Conservation (phyloP, 176 grass and related monocot species). For the Areca catechu region DNA sequence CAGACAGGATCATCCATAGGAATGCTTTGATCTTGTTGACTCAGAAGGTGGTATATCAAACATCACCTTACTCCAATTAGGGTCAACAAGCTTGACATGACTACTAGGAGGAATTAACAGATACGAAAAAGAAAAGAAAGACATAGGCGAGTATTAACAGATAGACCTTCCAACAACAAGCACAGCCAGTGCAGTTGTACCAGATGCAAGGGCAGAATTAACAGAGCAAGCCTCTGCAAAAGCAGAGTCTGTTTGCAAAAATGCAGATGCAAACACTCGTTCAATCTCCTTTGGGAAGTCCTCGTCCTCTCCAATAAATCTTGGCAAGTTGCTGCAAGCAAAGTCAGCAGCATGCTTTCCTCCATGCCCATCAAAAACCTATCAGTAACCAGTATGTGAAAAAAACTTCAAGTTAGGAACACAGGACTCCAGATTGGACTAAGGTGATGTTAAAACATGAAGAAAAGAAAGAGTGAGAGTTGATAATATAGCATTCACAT, state of each 20-base stretch:
- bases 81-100: no score
- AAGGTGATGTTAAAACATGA: not conserved
- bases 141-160: not conserved
- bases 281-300: conserved; percentile 72
- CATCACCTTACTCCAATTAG: no score
- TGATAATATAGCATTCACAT: no score
- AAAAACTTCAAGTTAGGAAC: conserved; percentile 6
- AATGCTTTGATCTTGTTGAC: no score
- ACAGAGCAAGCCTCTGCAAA: conserved; percentile 73
- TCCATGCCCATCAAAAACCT: conserved; percentile 98
- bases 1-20: no score
- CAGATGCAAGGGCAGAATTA: conserved; percentile 72
- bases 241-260: conserved; percentile 80
- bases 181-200: conserved; percentile 79
- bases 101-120: no score
- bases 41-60: no score
- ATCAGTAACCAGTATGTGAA: conserved; percentile 17
- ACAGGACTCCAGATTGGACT: not conserved
- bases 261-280: conserved; percentile 71
- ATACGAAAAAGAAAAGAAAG: no score
- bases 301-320: conserved; percentile 62
- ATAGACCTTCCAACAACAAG: conserved; percentile 69
- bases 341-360: conserved; percentile 96
- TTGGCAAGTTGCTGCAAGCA: conserved; percentile 70
- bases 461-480: not conserved